Percentiles rank a stretch among this genome's conserved stretches.
Conservation (phyloP, 2,329 filamentous ascomycete genomes). For the Xylaria hypoxylon region DNA sequence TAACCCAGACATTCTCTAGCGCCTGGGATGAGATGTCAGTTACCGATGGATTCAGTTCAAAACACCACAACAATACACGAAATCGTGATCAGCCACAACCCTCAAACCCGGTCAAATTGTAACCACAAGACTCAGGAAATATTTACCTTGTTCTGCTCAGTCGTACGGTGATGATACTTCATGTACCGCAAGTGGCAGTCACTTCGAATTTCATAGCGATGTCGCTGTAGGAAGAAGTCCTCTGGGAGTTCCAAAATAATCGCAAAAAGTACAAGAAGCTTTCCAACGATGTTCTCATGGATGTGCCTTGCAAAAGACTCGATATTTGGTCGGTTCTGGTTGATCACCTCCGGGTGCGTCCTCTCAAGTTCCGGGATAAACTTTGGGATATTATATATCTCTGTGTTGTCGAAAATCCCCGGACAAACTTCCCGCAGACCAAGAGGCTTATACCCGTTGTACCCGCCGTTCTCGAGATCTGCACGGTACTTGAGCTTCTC, state of each 20-base stretch:
- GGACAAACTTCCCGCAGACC: conserved; percentile 53
- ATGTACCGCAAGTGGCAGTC: conserved; percentile 71
- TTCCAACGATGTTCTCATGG: conserved; percentile 50
- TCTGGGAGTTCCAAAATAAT: conserved; percentile 68
- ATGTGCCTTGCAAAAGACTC: conserved; percentile 54
- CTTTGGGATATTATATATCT: conserved; percentile 57
- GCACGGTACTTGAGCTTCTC: conserved; percentile 69
- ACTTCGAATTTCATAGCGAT: conserved; percentile 64
- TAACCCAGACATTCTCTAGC: conserved; percentile 53
- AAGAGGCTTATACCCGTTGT: conserved; percentile 67
- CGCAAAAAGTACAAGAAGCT: conserved; percentile 53
- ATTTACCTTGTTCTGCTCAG: conserved; percentile 55
- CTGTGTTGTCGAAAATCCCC: conserved; percentile 54
- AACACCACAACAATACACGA: background rate
- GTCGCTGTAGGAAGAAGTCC: conserved; percentile 64
- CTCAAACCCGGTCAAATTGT: background rate
- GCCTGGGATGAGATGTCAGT: conserved; percentile 30
- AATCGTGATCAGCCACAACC: background rate
- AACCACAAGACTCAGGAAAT: background rate
- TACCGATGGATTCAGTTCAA: background rate
- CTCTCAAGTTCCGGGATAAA: conserved; percentile 53
- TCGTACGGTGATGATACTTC: conserved; percentile 64
- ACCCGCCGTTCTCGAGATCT: conserved; percentile 63
- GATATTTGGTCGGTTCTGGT: conserved; percentile 49
- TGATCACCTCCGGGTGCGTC: conserved; percentile 51